These are phyloP conservation scores for Melaleuca alternifolia DNA, from an alignment of 345 rosid genomes.

Conservation along the genomic window DNA sequence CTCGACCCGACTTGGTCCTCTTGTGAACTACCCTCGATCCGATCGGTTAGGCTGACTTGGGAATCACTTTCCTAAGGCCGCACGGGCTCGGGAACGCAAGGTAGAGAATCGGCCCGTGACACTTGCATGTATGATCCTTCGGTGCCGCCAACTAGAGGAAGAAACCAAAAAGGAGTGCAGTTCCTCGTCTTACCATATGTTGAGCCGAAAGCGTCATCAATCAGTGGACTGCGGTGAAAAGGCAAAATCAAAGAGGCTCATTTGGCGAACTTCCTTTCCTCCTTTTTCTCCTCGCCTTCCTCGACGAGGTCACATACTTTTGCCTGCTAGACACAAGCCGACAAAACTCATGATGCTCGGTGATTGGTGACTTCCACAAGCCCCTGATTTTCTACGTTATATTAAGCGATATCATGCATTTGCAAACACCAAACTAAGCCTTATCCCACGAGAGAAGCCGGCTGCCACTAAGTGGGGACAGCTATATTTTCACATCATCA, in stretches of 20 bases:
- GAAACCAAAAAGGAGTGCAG: neutral
- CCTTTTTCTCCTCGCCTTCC: neutral
- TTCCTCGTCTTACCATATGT: neutral
- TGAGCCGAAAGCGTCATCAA: neutral
- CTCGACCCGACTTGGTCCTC: too few relatives aligned
- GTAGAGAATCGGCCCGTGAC: too few relatives aligned
- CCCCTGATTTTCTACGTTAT: neutral
- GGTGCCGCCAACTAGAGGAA: neutral
- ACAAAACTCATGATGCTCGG: neutral
- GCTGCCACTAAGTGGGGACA: neutral
- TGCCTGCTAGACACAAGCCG: neutral
- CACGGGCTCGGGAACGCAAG: too few relatives aligned
- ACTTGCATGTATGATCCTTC: neutral
- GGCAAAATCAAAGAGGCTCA: neutral
- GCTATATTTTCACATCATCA: neutral
- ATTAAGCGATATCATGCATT: neutral
- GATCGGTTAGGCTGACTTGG: too few relatives aligned
- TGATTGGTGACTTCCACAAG: neutral
- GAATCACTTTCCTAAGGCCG: too few relatives aligned
- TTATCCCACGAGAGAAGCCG: neutral
- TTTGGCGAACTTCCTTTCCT: neutral
- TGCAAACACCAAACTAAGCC: neutral
- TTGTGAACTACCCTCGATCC: too few relatives aligned
- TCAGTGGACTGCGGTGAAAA: neutral
- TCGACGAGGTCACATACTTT: neutral